phyloP scores from a whole-genome alignment of 2,329 filamentous ascomycete species.

The Xylariaceae sp. region DNA sequence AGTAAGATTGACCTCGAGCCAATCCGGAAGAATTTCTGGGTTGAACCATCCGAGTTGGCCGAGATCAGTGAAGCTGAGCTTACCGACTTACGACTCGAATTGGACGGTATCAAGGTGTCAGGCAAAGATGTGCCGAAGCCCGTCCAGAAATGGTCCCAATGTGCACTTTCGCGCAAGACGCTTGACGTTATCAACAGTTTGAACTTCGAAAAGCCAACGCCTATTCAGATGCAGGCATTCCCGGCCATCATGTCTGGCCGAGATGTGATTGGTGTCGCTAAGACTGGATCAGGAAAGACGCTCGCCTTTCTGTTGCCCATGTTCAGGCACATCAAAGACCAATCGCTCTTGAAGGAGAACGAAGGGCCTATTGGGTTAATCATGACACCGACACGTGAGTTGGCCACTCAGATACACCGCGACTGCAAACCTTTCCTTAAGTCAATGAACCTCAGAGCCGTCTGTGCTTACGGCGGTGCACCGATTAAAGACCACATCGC shows the following conservation, averaged over 20 bases:
- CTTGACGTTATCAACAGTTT: conserved; percentile 77
- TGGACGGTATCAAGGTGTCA: conserved; percentile 92
- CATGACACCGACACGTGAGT: conserved; percentile 89
- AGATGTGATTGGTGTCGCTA: conserved; percentile 93
- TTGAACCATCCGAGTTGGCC: conserved; percentile 77
- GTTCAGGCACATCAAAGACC: conserved; percentile 97
- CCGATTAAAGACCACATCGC: conserved; percentile 98
- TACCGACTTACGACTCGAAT: conserved; percentile 71
- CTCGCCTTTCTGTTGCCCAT: conserved; percentile 93
- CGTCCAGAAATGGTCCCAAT: conserved; percentile 94
- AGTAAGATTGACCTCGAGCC: conserved; percentile 77
- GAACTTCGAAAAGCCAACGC: conserved; percentile 81
- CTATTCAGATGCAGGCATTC: conserved; percentile 92
- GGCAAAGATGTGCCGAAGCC: conserved; percentile 87
- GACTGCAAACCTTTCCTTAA: conserved; percentile 95
- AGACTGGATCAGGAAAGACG: conserved; percentile 96
- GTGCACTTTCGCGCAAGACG: conserved; percentile 80
- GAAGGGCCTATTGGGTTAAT: conserved; percentile 87
- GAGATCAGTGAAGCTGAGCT: conserved; percentile 82
- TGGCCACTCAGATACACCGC: conserved; percentile 87
- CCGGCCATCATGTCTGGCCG: conserved; percentile 93
- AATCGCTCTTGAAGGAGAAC: conserved; percentile 70
- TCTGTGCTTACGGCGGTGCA: conserved; percentile 90
- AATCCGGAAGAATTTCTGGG: conserved; percentile 93
- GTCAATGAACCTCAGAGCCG: conserved; percentile 74